Evolutionary conservation across 805 yeast species (phyloP).

Genomic region (Saccharomyces kudriavzevii): DNA sequence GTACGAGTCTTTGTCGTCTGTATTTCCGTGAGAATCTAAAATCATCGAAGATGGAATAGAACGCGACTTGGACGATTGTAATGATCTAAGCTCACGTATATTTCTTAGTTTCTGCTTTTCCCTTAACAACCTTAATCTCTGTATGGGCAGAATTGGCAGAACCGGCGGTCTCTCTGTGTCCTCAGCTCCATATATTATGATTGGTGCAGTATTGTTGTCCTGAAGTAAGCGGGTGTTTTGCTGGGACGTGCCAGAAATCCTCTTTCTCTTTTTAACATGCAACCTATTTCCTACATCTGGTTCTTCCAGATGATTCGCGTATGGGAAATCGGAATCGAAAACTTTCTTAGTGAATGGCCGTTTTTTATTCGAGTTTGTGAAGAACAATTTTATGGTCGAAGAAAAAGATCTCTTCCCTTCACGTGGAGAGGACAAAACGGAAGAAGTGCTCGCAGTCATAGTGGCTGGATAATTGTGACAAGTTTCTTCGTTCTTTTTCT

Average conservation of each 20-base stretch:
- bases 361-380: conserved; percentile 9
- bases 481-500: not conserved
- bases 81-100: not conserved
- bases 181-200: conserved; percentile 12
- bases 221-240: conserved; percentile 1
- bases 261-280: not conserved
- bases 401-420: conserved; percentile 23
- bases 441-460: conserved; percentile 1
- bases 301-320: not conserved
- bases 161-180: conserved; percentile 23
- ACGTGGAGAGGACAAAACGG: conserved; percentile 2
- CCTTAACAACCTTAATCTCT: conserved; percentile 23
- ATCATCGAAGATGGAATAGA: not conserved
- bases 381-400: conserved; percentile 19
- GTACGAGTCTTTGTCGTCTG: conserved; percentile 3
- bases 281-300: not conserved
- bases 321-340: not conserved
- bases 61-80: not conserved
- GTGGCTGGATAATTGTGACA: not conserved
- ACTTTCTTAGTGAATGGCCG: not conserved
- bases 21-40: not conserved
- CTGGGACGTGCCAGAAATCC: not conserved
- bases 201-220: not conserved
- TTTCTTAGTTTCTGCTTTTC: conserved; percentile 20
- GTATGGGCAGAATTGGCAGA: conserved; percentile 26